Percentiles rank a stretch among this genome's conserved stretches.
phyloP scores from a whole-genome alignment of 176 grass and related monocot species.

The Themeda triandra region DNA sequence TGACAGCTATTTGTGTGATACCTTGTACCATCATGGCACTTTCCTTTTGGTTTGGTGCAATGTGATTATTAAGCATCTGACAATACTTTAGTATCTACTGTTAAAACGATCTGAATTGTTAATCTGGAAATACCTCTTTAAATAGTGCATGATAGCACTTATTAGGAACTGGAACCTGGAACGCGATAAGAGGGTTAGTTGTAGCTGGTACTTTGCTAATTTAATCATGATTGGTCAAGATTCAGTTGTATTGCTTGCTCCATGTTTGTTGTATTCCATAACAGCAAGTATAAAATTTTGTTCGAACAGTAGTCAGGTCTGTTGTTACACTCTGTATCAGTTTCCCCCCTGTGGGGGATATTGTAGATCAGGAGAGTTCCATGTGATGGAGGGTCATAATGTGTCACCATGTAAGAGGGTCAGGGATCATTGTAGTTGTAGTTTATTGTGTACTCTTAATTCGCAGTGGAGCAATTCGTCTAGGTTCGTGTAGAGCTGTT shows the following conservation, averaged over 20 bases:
- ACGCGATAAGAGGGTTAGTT: background rate
- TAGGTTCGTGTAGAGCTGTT: background rate
- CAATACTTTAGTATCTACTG: background rate
- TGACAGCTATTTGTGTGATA: background rate
- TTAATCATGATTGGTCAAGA: constrained; percentile 3
- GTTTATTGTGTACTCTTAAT: background rate
- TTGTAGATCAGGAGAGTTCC: background rate
- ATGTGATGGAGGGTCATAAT: background rate
- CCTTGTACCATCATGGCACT: background rate
- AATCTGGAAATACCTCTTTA: too few species aligned
- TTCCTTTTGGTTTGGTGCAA: background rate
- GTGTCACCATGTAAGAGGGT: background rate
- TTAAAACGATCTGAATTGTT: background rate
- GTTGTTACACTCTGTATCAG: background rate
- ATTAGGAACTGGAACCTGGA: background rate
- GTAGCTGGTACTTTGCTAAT: background rate
- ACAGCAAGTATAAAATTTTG: background rate
- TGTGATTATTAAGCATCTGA: background rate
- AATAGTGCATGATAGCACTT: background rate
- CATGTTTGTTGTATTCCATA: background rate
- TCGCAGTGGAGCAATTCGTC: background rate
- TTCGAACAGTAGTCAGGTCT: background rate
- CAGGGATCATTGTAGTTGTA: background rate
- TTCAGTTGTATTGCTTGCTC: background rate
- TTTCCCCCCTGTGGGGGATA: background rate